A percentile compares a stretch with the other conserved stretches of the same genome.
phyloP scores from a whole-genome alignment of 805 yeast species.

The Wickerhamiella azyma region DNA sequence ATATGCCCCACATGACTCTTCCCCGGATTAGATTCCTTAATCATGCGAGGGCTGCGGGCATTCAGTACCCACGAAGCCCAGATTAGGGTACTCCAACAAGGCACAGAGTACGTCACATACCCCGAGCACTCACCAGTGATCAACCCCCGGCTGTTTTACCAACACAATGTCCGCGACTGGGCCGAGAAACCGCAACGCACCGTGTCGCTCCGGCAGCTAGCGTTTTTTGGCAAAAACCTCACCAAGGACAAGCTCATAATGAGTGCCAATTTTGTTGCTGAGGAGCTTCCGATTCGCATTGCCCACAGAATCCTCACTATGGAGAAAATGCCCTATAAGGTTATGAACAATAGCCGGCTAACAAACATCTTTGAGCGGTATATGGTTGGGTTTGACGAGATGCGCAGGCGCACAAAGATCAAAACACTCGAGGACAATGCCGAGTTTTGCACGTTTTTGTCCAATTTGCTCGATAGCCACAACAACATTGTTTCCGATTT shows the following conservation, averaged over 20 bases:
- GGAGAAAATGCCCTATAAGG: constrained; percentile 71
- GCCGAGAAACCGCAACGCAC: constrained; percentile 65
- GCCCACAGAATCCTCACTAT: constrained; percentile 68
- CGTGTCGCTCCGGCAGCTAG: constrained; percentile 76
- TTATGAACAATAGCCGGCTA: constrained; percentile 73
- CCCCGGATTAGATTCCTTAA: neutral
- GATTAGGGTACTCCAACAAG: constrained; percentile 9
- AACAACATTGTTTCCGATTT: constrained; percentile 71
- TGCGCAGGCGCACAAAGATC: constrained; percentile 60
- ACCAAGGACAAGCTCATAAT: constrained; percentile 64
- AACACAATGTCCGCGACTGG: constrained; percentile 52
- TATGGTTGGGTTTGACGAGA: constrained; percentile 73
- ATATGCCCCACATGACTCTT: neutral
- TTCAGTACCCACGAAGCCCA: constrained; percentile 10
- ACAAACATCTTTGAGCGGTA: constrained; percentile 82
- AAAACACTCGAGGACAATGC: constrained; percentile 61
- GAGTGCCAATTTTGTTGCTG: constrained; percentile 78
- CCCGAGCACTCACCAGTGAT: constrained; percentile 31
- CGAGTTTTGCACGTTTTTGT: constrained; percentile 50
- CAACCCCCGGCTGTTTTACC: constrained; percentile 72
- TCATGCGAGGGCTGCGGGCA: neutral
- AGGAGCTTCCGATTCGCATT: constrained; percentile 72
- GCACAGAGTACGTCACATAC: constrained; percentile 16
- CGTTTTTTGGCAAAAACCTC: constrained; percentile 71
- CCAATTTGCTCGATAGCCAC: constrained; percentile 57